A percentile compares a stretch with the other conserved stretches of the same genome.
Conservation (phyloP, 2,329 filamentous ascomycete species). For the Cordyceps sp. region DNA sequence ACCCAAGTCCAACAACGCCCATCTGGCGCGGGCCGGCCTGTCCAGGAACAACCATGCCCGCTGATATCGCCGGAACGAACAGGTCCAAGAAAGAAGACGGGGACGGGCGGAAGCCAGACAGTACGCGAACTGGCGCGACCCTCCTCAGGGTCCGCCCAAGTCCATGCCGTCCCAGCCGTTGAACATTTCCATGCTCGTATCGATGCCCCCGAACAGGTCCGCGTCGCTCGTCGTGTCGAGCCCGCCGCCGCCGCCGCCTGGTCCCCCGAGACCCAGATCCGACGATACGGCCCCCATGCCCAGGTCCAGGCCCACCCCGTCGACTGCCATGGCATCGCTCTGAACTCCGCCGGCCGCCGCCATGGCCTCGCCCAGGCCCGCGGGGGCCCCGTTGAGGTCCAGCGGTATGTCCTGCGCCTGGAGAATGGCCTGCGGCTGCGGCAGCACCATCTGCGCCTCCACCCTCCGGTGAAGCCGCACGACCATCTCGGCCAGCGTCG, state of each 20-base stretch:
- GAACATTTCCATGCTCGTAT: slow-evolving; percentile 27
- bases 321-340: slow-evolving; percentile 22
- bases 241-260: slow-evolving; percentile 14
- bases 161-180: slow-evolving; percentile 21
- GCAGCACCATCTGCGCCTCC: slow-evolving; percentile 43
- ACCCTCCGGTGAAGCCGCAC: slow-evolving; percentile 47
- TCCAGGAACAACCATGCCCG: too few relatives aligned
- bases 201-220: slow-evolving; percentile 21
- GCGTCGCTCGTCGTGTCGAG: slow-evolving; percentile 18
- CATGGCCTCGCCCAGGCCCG: slow-evolving; percentile 22
- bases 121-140: too few relatives aligned
- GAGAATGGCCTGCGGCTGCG: slow-evolving; percentile 23
- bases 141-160: slow-evolving; percentile 5
- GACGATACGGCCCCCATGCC: slow-evolving; percentile 20
- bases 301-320: slow-evolving; percentile 27
- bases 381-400: slow-evolving; percentile 20
- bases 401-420: slow-evolving; percentile 23
- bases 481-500: slow-evolving; percentile 39
- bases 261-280: slow-evolving; percentile 19
- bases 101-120: too few relatives aligned
- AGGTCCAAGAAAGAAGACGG: too few relatives aligned
- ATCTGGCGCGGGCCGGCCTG: too few relatives aligned
- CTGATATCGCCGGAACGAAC: too few relatives aligned
- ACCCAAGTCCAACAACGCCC: too few relatives aligned
- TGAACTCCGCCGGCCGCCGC: slow-evolving; percentile 23